Base-by-base conservation (phyloP, 768 basidiomycete species). In the Trametes gibbosa region DNA sequence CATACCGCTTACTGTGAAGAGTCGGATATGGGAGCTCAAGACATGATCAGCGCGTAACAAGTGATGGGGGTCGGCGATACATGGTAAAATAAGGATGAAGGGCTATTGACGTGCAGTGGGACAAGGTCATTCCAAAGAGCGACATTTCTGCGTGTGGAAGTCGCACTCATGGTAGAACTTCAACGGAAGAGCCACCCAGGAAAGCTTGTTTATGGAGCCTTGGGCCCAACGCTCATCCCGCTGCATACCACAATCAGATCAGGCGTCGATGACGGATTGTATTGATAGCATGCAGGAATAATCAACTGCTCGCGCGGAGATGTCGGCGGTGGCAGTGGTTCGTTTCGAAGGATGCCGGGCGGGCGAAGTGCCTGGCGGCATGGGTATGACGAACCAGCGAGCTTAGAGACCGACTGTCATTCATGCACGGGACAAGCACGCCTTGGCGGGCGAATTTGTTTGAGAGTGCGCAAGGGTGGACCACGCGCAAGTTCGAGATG, bases 321-420 rank as follows among this genome's bases (percentile, higher is more conserved):
- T 82, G 80, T 77, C 59, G 75, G 16, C 73, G 77, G 29, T 79
- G 76, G 0, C 67, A 73, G 59, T 73, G 81, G 46, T 83, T 77
- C 63, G 69, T 69, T 7, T 69, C 79, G 21, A 64, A 59, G 61
- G 67, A 69, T 14, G 58, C 57, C 49, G 59, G 57, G 17, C 48
- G 54, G 35, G 47, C 52, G 19, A 71, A 65, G 45, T 79, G 77
- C 66, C 69, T 81, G 24, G 75, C 78, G 24, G 50, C 78, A 81
- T 70, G 78, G 77, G 51, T 81, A 75, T 73, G 70, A 65, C 17
- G 68, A 67, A 21, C 53, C 61, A 13, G 66, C 62, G 0, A 75
- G 71, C 24, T 75, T 78, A 48, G 61, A 67, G 23, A 72, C 72
- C 7, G 47, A n/a, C n/a, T 65, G 8, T 77, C 77, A 61, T 78